Evolutionary conservation across 2,329 filamentous ascomycete genomes (phyloP), one percentile per base, ranked within the genome.

Genomic region (Trichoderma sp.): DNA sequence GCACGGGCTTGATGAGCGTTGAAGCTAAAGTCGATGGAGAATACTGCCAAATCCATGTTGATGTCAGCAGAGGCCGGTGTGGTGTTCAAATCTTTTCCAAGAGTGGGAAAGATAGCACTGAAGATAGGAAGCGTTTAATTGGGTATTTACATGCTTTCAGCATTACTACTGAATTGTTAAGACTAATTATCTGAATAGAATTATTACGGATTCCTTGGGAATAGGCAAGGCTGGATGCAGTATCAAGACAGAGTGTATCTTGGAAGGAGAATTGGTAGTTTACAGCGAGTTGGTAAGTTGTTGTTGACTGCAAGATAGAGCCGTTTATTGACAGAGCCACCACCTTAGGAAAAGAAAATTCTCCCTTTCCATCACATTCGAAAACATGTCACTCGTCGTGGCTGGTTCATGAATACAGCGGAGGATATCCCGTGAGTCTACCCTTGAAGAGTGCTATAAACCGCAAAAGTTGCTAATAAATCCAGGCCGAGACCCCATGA

Each of bases 1-100:
- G 85, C 2, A 83, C 82, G 5, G 83, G 84, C 0, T 81, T 86
- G 18, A 85, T 94, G 86, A 92, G 90, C 69, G 85, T 93, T 28
- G 93, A 97, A 77, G 84, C 89, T 63, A 97, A 97, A 76, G 88
- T 96, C 70, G 93, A 97, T 74, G 93, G 92, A 14, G 94, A 97
- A 78, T 97, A 96, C 73, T 96, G 92, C 73, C 94, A 97, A 77
- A 88, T 97, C 34, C 94, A 97, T 74, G 82, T 97, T 49, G 89
- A 96, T 75, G 80, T 92, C 7, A 81, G 81, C 10, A 87, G 86
- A 60, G 80, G 81, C 18, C 76, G 69, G 1, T 76, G 84, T 1
- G 86, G 83, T 59, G 88, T 97, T 32, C 90, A 91, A 71, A 95
- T 97, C 34, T 97, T 96, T 76, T 96, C 93, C 11, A 97, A 97